A percentile compares a stretch with the other conserved stretches of the same genome.
phyloP scores from a whole-genome alignment of 331 rosid species.

The Telfairia occidentalis region DNA sequence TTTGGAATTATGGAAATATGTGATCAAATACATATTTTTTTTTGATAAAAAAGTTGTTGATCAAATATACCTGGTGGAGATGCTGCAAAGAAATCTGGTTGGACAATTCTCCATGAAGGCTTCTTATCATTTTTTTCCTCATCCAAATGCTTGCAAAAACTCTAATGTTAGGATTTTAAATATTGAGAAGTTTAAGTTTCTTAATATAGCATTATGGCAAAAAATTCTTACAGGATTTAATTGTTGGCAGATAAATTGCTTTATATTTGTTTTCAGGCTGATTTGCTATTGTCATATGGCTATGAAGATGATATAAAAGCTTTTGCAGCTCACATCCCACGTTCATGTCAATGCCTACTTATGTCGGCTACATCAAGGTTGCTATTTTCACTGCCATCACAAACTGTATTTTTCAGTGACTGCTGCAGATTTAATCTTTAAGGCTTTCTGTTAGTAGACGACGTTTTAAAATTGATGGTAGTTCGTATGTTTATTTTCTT shows the following conservation, averaged over 20 bases:
- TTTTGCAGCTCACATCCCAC: constrained; percentile 62
- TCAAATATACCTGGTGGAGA: background rate
- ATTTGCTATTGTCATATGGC: constrained; percentile 83
- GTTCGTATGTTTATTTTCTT: background rate
- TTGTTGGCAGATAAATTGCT: constrained; percentile 5
- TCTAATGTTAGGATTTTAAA: background rate
- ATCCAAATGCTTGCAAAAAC: background rate
- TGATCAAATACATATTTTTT: background rate
- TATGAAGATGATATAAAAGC: constrained; percentile 81
- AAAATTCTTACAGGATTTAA: background rate
- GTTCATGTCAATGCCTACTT: constrained; percentile 72
- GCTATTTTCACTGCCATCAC: constrained; percentile 14
- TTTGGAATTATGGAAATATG: background rate
- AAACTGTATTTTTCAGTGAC: background rate
- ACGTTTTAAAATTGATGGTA: background rate
- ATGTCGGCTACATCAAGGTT: constrained; percentile 97
- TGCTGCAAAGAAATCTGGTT: background rate
- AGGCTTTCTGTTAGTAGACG: background rate
- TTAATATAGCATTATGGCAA: background rate
- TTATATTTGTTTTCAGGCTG: constrained; percentile 58
- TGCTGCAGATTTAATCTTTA: background rate
- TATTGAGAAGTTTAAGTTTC: no score
- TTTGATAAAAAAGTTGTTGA: background rate
- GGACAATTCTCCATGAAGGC: background rate
- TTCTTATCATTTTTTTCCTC: background rate